A percentile compares a stretch with the other conserved stretches of the same genome.
phyloP scores from a whole-genome alignment of 345 rosid genomes.

The Lenwebbia sp. region DNA sequence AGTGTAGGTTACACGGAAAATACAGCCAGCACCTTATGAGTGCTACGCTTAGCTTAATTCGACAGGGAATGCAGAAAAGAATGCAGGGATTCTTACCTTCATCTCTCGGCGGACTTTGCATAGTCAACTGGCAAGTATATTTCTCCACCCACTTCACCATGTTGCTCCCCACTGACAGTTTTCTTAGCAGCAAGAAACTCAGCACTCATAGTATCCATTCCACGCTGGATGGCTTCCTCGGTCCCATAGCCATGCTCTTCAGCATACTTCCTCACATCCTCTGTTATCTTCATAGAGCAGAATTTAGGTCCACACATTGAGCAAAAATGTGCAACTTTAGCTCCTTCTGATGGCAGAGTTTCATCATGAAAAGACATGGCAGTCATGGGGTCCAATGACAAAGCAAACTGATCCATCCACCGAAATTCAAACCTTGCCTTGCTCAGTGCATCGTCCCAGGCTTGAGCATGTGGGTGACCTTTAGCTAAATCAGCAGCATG shows the following conservation, averaged over 20 bases:
- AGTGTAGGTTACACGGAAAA: not conserved
- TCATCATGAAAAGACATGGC: slow-evolving; percentile 99
- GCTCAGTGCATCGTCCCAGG: slow-evolving; percentile 96
- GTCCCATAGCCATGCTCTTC: slow-evolving; percentile 94
- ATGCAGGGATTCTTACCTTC: slow-evolving; percentile 22
- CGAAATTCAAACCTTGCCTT: slow-evolving; percentile 94
- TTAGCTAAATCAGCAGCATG: slow-evolving; percentile 99
- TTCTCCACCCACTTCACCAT: slow-evolving; percentile 96
- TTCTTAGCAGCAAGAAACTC: slow-evolving; percentile 81
- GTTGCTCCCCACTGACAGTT: slow-evolving; percentile 93
- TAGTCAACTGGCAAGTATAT: slow-evolving; percentile 74
- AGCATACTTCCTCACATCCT: slow-evolving; percentile 92
- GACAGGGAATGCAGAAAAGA: not conserved
- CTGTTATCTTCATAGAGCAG: slow-evolving; percentile 99
- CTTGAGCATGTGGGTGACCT: slow-evolving; percentile 90
- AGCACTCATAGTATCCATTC: slow-evolving; percentile 98
- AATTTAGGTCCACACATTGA: slow-evolving; percentile 99
- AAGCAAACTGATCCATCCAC: slow-evolving; percentile 99
- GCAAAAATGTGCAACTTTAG: slow-evolving; percentile 97
- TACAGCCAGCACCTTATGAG: not conserved
- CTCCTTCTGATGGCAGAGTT: slow-evolving; percentile 95
- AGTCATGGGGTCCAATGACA: slow-evolving; percentile 94
- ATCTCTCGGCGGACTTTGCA: slow-evolving; percentile 34
- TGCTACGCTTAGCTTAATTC: not conserved
- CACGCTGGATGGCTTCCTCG: slow-evolving; percentile 79